phyloP scores from a whole-genome alignment of 306 rosid genomes.

The Acacia confusa region DNA sequence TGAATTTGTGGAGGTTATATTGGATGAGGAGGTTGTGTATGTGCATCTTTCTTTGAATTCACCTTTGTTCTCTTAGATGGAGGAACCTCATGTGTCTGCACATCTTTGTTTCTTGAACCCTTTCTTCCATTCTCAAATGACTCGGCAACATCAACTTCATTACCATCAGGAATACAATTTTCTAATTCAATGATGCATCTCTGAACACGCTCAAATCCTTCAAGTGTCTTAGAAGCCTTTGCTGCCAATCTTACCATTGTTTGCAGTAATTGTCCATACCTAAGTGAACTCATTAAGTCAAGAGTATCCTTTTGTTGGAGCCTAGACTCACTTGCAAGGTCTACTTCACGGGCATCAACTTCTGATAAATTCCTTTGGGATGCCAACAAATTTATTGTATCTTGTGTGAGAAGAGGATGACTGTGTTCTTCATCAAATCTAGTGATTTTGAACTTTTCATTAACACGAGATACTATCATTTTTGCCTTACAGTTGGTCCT shows the following conservation, averaged over 20 bases:
- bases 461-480: not conserved
- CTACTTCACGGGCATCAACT: not conserved
- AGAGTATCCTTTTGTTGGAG: not conserved
- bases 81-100: not conserved
- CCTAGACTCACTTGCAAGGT: not conserved
- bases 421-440: not conserved
- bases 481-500: not conserved
- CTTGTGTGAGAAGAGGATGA: not conserved
- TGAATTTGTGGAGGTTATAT: not conserved
- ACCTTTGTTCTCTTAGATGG: not conserved
- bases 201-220: not conserved
- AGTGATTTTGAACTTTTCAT: not conserved
- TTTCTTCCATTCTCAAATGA: not conserved
- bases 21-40: not conserved
- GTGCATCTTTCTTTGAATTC: not conserved
- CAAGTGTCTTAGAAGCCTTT: not conserved
- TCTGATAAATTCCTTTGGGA: not conserved
- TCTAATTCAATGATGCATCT: not conserved
- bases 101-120: not conserved
- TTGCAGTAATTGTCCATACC: not conserved
- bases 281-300: not conserved
- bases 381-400: not conserved
- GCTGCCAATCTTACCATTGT: not conserved
- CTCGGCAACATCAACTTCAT: not conserved
- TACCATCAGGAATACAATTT: not conserved